phyloP scores from a whole-genome alignment of 805 yeast genomes.

The Sugiyamaella boreocaroliniensis region DNA sequence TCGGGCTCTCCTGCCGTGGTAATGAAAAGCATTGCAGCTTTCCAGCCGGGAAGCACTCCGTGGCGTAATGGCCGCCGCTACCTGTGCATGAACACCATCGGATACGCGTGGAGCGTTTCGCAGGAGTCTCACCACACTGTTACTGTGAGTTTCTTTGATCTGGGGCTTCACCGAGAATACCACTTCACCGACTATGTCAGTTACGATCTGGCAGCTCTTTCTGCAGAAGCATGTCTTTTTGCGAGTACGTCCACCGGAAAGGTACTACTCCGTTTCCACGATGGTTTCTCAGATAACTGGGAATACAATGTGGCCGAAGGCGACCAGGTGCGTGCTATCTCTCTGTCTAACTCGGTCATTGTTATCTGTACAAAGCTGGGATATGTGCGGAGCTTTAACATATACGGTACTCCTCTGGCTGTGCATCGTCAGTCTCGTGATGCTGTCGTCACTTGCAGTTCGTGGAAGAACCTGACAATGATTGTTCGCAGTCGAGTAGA shows the following conservation, averaged over 20 bases:
- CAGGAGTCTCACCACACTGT: conserved; percentile 54
- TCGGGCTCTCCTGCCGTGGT: background rate
- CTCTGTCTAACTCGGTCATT: conserved; percentile 55
- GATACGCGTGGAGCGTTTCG: conserved; percentile 74
- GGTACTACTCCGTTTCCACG: conserved; percentile 65
- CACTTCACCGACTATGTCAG: conserved; percentile 72
- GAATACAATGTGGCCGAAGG: conserved; percentile 35
- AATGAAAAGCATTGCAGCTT: conserved; percentile 40
- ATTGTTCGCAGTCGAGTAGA: conserved; percentile 38
- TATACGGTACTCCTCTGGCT: conserved; percentile 64
- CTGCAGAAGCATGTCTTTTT: conserved; percentile 57
- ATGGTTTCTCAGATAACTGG: conserved; percentile 61
- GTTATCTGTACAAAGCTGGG: conserved; percentile 74
- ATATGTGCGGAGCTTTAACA: conserved; percentile 60
- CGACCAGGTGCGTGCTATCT: conserved; percentile 62
- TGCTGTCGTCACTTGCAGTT: conserved; percentile 68
- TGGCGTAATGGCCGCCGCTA: conserved; percentile 68
- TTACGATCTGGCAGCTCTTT: conserved; percentile 71
- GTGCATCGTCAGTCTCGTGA: conserved; percentile 53
- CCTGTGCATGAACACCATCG: conserved; percentile 70
- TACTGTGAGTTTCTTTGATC: conserved; percentile 84
- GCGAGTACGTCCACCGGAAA: conserved; percentile 40
- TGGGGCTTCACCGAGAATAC: conserved; percentile 66
- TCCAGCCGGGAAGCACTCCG: conserved; percentile 85
- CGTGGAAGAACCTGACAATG: conserved; percentile 51